A percentile compares a stretch with the other conserved stretches of the same genome.
Evolutionary conservation across 331 rosid species (phyloP).

Genomic region (Spiraea crenata): DNA sequence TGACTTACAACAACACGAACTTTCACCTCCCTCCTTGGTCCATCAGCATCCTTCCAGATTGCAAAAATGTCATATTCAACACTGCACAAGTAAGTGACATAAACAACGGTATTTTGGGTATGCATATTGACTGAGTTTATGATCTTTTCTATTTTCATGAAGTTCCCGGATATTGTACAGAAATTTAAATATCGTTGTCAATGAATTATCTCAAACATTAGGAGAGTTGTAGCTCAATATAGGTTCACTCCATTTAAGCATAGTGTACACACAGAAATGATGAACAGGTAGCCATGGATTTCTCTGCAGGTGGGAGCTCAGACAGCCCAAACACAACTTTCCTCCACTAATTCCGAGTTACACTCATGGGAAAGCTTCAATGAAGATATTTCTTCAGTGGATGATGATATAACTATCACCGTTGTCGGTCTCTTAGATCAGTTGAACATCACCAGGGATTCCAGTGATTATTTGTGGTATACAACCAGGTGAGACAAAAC

Average conservation of each 20-base stretch:
- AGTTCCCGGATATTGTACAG: neutral
- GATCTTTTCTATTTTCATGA: neutral
- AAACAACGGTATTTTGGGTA: neutral
- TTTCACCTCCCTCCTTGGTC: constrained; percentile 57
- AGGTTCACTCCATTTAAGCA: neutral
- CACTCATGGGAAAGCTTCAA: constrained; percentile 32
- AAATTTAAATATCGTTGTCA: neutral
- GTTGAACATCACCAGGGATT: constrained; percentile 40
- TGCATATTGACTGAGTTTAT: neutral
- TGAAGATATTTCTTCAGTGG: constrained; percentile 36
- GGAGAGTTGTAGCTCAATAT: neutral
- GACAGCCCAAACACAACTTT: constrained; percentile 29
- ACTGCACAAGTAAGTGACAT: constrained; percentile 44
- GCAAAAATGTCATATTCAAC: constrained; percentile 40
- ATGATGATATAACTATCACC: constrained; percentile 23
- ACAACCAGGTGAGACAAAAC: constrained; percentile 31
- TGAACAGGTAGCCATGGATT: constrained; percentile 2
- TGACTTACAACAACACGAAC: constrained; percentile 38
- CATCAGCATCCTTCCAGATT: constrained; percentile 49
- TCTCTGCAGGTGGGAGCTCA: constrained; percentile 41
- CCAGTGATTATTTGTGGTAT: constrained; percentile 45
- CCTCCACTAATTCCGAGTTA: constrained; percentile 20
- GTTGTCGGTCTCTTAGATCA: constrained; percentile 40
- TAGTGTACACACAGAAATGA: constrained; percentile 1
- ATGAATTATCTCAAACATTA: neutral